Base-by-base conservation (phyloP, 1,139 yeast species). In the Blastobotrys illinoisensis region DNA sequence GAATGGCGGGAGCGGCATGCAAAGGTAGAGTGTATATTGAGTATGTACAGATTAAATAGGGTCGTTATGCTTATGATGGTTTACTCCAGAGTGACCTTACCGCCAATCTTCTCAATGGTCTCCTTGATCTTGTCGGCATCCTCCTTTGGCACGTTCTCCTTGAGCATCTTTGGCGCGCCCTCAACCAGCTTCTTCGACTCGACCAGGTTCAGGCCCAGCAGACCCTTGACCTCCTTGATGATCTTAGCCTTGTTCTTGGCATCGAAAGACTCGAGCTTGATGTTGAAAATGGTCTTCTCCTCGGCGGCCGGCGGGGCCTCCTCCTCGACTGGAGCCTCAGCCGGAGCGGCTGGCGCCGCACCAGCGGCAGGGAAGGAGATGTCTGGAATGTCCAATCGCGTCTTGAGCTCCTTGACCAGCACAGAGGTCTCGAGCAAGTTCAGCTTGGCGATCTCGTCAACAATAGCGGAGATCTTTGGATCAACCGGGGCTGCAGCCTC, bases 151-250 rank as follows among this genome's bases (percentile, higher is more conserved):
- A 87, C 88, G 63, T 86, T 86, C 66, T 87, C 96, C 76, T 88
- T 88, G 73, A 87, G 80, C 50, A 88, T 79, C 80, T 93, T 93
- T 65, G 99, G 99, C 59, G 99, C 98, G 67, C 91, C 77, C 77
- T 93, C 99, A 57, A 95, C 99, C 64, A 93, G 88, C 78, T 93
- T 93, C 83, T 93, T 95, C 59, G 97, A 88, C 71, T 93, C 99
- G 58, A 93, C 99, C 64, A 93, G 80, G 16, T 97, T 89, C 68
- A 93, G 80, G 9, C 97, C 97, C 68, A 93, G 80, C 71, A 93
- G 78, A 59, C 87, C 81, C 80, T 93, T 93, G 65, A 93, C 96
- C 77, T 93, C 99, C 79, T 93, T 93, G 73, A 93, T 95, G 71
- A 93, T 83, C 86, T 93, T 93, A 61, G 99, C 97, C 80, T 93